Conservation (phyloP, 352 stramenopile genomes). For the Pythium biforme region DNA sequence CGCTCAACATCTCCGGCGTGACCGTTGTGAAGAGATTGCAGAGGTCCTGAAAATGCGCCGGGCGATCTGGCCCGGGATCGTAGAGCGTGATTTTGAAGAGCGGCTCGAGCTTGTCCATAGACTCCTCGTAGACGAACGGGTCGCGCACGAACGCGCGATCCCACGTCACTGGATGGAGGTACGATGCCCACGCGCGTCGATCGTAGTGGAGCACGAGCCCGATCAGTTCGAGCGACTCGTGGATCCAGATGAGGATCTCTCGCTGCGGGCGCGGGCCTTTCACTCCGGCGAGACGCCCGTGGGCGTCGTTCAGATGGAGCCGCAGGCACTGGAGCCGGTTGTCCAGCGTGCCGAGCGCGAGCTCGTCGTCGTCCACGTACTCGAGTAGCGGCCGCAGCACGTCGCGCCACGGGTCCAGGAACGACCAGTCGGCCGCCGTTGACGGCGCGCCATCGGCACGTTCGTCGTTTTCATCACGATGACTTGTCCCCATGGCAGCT, state of each 20-base stretch:
- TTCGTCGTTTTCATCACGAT: too few relatives aligned
- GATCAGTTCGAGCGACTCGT: slow-evolving; percentile 12
- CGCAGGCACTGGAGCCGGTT: slow-evolving; percentile 5
- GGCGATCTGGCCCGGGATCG: not conserved
- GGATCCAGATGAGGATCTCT: not conserved
- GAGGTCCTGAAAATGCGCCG: not conserved
- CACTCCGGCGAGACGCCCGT: not conserved
- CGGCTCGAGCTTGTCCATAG: not conserved
- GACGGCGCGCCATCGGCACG: too few relatives aligned
- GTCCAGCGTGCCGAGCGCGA: slow-evolving; percentile 3
- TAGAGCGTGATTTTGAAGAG: slow-evolving; percentile 1
- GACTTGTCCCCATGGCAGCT: too few relatives aligned
- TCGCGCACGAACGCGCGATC: not conserved
- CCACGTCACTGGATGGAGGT: slow-evolving; percentile 6
- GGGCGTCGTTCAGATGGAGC: slow-evolving; percentile 1
- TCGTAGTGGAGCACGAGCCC: slow-evolving; percentile 16
- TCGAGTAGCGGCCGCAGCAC: not conserved
- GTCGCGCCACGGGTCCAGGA: slow-evolving; percentile 19
- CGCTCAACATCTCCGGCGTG: not conserved
- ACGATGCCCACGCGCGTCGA: not conserved
- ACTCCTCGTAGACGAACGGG: slow-evolving; percentile 7
- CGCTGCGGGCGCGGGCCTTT: not conserved
- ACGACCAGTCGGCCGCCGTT: slow-evolving; percentile 14
- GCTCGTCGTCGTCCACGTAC: slow-evolving; percentile 6
- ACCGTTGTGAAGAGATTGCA: not conserved